These are phyloP conservation scores for Onygenales sp. DNA, from an alignment of 2,329 filamentous ascomycete species.

Conservation along the genomic window DNA sequence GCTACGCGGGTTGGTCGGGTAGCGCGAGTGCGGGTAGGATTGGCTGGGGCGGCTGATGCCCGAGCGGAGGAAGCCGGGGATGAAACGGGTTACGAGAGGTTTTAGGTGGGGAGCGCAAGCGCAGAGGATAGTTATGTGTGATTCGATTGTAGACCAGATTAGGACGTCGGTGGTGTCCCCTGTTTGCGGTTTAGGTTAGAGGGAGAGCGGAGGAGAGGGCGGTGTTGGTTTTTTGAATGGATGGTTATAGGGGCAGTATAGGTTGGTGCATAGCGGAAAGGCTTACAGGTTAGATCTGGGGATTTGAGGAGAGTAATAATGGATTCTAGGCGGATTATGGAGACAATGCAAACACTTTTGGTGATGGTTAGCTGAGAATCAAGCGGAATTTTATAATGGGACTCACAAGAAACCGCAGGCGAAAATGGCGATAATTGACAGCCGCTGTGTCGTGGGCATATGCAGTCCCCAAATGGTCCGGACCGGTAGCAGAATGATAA, in stretches of 20 bases:
- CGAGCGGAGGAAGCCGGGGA: background rate
- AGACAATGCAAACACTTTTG: background rate
- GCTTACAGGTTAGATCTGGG: background rate
- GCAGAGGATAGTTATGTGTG: background rate
- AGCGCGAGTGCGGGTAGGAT: background rate
- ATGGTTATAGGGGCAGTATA: background rate
- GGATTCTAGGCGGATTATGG: background rate
- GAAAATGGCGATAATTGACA: background rate
- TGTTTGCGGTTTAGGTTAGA: too few relatives aligned
- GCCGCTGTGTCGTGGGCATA: background rate
- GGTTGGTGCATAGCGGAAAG: background rate
- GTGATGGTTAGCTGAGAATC: background rate
- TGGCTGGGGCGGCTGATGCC: background rate
- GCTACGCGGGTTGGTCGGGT: background rate
- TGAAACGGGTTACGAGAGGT: background rate
- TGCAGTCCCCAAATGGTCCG: slow-evolving; percentile 8
- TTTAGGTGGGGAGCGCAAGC: background rate
- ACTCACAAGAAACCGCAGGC: background rate
- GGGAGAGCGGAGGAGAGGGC: background rate
- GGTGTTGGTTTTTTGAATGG: background rate
- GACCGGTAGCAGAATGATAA: slow-evolving; percentile 10
- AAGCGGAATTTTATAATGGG: background rate
- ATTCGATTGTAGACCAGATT: background rate
- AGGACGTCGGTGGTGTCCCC: background rate
- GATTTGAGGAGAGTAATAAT: background rate